phyloP scores from a whole-genome alignment of 2,329 filamentous ascomycete species.

The Alternaria triticina region DNA sequence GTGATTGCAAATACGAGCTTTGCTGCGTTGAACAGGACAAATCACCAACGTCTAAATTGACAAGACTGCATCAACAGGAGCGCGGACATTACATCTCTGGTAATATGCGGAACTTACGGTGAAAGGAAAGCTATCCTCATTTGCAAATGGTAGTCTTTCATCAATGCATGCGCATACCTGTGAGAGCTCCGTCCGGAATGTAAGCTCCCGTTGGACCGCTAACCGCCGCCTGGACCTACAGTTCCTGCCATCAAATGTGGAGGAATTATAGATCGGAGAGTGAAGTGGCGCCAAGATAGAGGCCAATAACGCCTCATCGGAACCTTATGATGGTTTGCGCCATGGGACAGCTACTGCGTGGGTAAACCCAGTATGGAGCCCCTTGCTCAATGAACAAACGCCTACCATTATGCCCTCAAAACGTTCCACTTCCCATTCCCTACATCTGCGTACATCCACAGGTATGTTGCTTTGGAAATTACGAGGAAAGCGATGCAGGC shows the following conservation, averaged over 20 bases:
- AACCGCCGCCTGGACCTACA: background rate
- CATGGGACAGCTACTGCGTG: background rate
- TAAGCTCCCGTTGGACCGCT: background rate
- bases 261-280: background rate
- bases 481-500: background rate
- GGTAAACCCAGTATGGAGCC: background rate
- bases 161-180: background rate
- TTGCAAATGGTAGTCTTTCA: background rate
- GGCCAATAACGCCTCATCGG: constrained; percentile 14
- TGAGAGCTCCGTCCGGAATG: background rate
- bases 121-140: background rate
- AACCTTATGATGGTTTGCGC: constrained; percentile 1
- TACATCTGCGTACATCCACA: background rate
- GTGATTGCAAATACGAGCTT: background rate
- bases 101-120: background rate
- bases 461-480: background rate
- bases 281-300: background rate
- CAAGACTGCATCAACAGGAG: background rate
- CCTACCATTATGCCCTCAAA: background rate
- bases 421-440: background rate
- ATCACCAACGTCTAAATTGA: background rate
- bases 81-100: background rate
- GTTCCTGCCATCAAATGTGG: constrained; percentile 4
- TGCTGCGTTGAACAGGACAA: background rate
- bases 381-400: background rate